These are phyloP conservation scores for Fusarium sarcochroum DNA, from an alignment of 2,329 filamentous ascomycete genomes.

Conservation along the genomic window DNA sequence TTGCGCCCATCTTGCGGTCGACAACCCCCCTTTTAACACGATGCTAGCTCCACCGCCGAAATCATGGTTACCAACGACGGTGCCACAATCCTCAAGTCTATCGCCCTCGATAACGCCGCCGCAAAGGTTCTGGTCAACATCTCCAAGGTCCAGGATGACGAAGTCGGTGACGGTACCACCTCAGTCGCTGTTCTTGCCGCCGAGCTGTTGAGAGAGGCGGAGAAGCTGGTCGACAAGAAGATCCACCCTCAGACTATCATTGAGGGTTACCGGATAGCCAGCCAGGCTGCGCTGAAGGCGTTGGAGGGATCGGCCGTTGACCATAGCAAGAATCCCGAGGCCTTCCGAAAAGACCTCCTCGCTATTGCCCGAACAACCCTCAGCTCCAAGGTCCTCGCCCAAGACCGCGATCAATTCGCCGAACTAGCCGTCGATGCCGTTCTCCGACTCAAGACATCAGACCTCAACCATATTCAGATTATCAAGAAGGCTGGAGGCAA, in stretches of 20 bases:
- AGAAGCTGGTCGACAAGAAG: slow-evolving; percentile 97
- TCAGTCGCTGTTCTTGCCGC: slow-evolving; percentile 97
- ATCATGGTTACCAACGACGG: slow-evolving; percentile 99
- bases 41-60: slow-evolving; percentile 85
- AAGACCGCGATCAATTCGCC: slow-evolving; percentile 94
- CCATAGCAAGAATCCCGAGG: slow-evolving; percentile 85
- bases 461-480: slow-evolving; percentile 98
- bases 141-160: slow-evolving; percentile 98
- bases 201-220: slow-evolving; percentile 94
- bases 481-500: slow-evolving; percentile 99
- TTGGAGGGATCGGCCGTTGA: slow-evolving; percentile 89
- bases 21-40: slow-evolving; percentile 41
- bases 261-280: slow-evolving; percentile 98
- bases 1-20: slow-evolving; percentile 47
- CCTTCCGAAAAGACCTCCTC: slow-evolving; percentile 90
- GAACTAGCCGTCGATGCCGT: slow-evolving; percentile 92
- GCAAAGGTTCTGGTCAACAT: slow-evolving; percentile 99
- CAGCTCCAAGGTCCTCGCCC: slow-evolving; percentile 95
- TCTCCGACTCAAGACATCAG: slow-evolving; percentile 88
- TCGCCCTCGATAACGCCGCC: slow-evolving; percentile 97
- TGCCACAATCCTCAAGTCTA: slow-evolving; percentile 97
- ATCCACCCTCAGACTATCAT: slow-evolving; percentile 99
- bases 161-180: slow-evolving; percentile 97
- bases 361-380: slow-evolving; percentile 95
- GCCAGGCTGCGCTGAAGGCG: slow-evolving; percentile 85